These are phyloP conservation scores for Ottelia alismoides DNA, from an alignment of 106 monocot genomes.

Conservation along the genomic window DNA sequence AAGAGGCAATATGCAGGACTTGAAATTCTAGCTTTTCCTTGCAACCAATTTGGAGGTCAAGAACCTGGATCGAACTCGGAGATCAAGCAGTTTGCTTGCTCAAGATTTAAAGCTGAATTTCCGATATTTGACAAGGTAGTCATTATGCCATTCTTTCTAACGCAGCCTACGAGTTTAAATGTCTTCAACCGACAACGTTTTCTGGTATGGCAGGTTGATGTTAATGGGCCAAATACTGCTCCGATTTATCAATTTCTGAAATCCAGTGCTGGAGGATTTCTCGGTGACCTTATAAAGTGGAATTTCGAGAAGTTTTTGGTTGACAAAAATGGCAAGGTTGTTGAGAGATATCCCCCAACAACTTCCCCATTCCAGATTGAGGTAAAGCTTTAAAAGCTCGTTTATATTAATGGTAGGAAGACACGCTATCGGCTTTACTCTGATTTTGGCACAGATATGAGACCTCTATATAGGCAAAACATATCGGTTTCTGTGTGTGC, in stretches of 20 bases:
- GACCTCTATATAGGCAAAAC: too few species aligned
- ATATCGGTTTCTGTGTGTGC: too few species aligned
- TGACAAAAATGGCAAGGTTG: conserved; percentile 89
- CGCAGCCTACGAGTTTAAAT: too few species aligned
- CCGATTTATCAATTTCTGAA: conserved; percentile 92
- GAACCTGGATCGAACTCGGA: conserved; percentile 93
- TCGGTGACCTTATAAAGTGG: conserved; percentile 93
- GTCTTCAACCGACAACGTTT: too few species aligned
- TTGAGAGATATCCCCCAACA: conserved; percentile 95
- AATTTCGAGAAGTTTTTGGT: conserved; percentile 98
- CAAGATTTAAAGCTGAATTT: conserved; percentile 96
- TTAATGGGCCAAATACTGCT: conserved; percentile 91
- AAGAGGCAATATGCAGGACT: too few species aligned
- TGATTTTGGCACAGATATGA: too few species aligned
- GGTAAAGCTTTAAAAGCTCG: too few species aligned
- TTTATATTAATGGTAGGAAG: too few species aligned
- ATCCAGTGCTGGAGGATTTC: conserved; percentile 89
- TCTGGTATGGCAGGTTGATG: conserved; percentile 85
- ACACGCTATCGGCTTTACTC: too few species aligned
- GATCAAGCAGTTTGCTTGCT: conserved; percentile 97
- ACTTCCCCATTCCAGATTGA: conserved; percentile 97
- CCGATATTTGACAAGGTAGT: conserved; percentile 97
- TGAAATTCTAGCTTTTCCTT: conserved; percentile 95
- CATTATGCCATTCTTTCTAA: too few species aligned
- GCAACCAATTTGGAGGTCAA: conserved; percentile 97